Percentiles rank a stretch among this genome's conserved stretches.
Evolutionary conservation across 768 basidiomycete genomes (phyloP).

Genomic region (Termitomyces sp.): DNA sequence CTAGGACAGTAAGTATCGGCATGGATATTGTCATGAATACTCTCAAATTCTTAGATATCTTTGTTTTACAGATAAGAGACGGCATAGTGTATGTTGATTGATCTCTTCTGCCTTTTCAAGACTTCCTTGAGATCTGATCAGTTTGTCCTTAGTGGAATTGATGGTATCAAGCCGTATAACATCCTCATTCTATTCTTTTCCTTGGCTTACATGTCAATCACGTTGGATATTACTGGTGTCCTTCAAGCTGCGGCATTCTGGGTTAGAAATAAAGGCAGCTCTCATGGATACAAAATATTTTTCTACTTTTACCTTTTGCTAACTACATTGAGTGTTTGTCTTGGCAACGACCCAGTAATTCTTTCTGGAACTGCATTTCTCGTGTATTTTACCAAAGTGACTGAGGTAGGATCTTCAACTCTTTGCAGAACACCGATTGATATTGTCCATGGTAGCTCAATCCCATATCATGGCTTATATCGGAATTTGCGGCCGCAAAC

Average conservation of each 20-base stretch:
- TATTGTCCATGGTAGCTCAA: constrained; percentile 23
- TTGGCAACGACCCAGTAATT: constrained; percentile 96
- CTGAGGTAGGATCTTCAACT: constrained; percentile 24
- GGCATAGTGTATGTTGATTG: constrained; percentile 58
- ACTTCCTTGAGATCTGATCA: not conserved
- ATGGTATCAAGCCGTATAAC: constrained; percentile 84
- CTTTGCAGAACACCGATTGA: not conserved
- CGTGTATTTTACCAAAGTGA: constrained; percentile 78
- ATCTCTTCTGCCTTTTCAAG: not conserved
- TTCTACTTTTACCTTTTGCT: constrained; percentile 83
- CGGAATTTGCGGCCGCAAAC: constrained; percentile 77
- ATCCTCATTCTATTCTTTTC: constrained; percentile 92
- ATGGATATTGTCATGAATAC: not conserved
- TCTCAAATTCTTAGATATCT: not conserved
- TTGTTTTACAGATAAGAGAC: constrained; percentile 41
- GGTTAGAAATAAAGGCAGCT: constrained; percentile 78
- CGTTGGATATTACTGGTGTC: constrained; percentile 75
- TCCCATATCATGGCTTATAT: constrained; percentile 64
- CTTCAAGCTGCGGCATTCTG: constrained; percentile 84
- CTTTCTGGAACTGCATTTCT: constrained; percentile 89
- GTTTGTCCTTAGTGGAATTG: constrained; percentile 21
- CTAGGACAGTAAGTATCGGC: constrained; percentile 16
- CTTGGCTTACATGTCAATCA: constrained; percentile 89
- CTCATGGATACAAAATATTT: constrained; percentile 67
- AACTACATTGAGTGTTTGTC: constrained; percentile 64